Evolutionary conservation across 2,329 filamentous ascomycete genomes (phyloP).

Genomic region (Fusarium mundagurra): DNA sequence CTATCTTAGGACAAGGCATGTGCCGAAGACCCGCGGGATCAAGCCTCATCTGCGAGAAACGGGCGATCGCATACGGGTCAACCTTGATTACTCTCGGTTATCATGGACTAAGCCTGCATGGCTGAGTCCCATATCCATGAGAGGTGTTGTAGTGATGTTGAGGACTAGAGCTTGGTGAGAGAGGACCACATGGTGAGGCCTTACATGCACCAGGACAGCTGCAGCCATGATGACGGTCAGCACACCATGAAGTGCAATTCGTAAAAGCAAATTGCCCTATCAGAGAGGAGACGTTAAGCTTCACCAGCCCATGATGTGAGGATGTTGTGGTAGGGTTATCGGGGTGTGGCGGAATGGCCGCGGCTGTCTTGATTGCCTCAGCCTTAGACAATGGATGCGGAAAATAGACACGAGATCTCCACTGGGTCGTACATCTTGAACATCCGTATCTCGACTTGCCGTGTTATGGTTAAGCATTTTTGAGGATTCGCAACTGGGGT

Average conservation of each 20-base stretch:
- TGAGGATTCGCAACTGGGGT: slow-evolving; percentile 10
- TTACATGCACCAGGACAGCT: slow-evolving; percentile 22
- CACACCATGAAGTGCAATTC: slow-evolving; percentile 11
- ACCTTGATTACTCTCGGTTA: slow-evolving; percentile 1
- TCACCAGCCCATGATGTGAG: not conserved
- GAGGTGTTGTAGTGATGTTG: slow-evolving; percentile 14
- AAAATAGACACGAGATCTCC: slow-evolving; percentile 20
- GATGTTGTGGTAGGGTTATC: not conserved
- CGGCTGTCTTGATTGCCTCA: slow-evolving; percentile 1
- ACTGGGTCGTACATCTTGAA: not conserved
- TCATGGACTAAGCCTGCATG: slow-evolving; percentile 2
- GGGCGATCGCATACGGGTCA: slow-evolving; percentile 6
- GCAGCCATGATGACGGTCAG: slow-evolving; percentile 28
- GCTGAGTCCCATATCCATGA: slow-evolving; percentile 1
- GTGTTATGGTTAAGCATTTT: not conserved
- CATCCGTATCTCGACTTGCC: not conserved
- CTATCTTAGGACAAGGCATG: not conserved
- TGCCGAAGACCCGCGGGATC: slow-evolving; percentile 26
- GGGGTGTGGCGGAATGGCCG: not conserved
- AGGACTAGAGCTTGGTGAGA: slow-evolving; percentile 1
- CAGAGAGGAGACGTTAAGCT: not conserved
- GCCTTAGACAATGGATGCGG: not conserved
- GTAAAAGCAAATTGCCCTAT: slow-evolving; percentile 10
- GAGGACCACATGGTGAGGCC: slow-evolving; percentile 24
- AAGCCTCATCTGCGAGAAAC: slow-evolving; percentile 14